Evolutionary conservation across 306 rosid species (phyloP), one percentile per base, ranked within the genome.

Genomic region (Quercus robur): DNA sequence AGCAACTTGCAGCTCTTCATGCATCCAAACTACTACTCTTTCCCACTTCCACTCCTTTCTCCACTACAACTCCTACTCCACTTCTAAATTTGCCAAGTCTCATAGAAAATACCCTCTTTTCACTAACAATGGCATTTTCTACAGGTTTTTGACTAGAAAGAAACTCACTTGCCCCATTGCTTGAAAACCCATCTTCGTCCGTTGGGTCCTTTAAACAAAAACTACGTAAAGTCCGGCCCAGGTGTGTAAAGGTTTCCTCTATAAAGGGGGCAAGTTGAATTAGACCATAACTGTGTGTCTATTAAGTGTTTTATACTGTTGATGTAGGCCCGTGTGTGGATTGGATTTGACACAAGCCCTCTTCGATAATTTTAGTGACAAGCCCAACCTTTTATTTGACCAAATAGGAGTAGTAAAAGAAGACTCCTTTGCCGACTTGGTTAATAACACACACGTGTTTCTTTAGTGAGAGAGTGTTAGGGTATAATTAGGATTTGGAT

Each of bases 251-350:
- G 91, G 52, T 84, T 81, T 20, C 97, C 97, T 87, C 97, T 88
- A 83, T 94, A 94, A 17, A 94, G 94, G 76, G 97, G 97, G 82
- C 97, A 92, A 28, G 97, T 94, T 76, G 97, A 89, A 86, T 94
- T 94, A 21, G 97, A 88, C 61, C 89, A 62, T 25, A 94, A 81
- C 97, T 97, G 91, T 33, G 97, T 91, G 84, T 92, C 97, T 75
- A 94, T 92, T 35, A 0, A 35, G 2, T 35, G 8, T 35, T 35
- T 35, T 35, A 33, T 33, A 33, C 38, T 33, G 7, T 33, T 5
- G 38, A 33, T 33, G 7, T 33, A 0, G 38, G 38, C 38, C 2
- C 38, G 0, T 33, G 38, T 5, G 6, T 33, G 38, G 38, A 1
- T 33, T 33, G 38, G 38, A 33, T 33, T 33, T 33, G 38, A 33